Evolutionary conservation across 257 asterid species (phyloP), one percentile per base, ranked within the genome.

Genomic region (Fraxinus quadrangulata): DNA sequence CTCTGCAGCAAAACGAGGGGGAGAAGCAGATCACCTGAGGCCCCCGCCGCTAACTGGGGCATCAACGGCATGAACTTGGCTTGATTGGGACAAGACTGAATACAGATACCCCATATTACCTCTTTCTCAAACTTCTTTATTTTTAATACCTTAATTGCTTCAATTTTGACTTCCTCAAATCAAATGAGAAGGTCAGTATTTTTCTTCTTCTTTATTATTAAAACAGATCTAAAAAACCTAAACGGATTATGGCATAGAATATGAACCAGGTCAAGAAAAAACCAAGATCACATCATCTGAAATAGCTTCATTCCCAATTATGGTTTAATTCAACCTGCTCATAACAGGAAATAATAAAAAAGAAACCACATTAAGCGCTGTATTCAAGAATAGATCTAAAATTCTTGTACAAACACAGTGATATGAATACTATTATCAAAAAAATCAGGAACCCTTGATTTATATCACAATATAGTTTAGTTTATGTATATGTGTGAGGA

Each of bases 31-130:
- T 83, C 81, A 93, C 98, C 99, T 95, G 51, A 90, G 92, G 71
- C 99, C 99, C 28, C 99, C 96, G 67, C 99, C 99, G 82, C 97
- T 95, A 74, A 91, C 99, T 0, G 97, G 97, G 10, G 96, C 96
- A 65, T 89, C 93, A 72, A 89, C 96, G 26, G 86, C 92, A 75
- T 80, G 91, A 72, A 78, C 77, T 82, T 91, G 92, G 88, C 89
- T 90, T 21, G 96, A 82, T 34, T 94, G 87, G 7, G 97, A 89
- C 83, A 95, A 81, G 47, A 87, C 96, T 10, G 97, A 91, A 87
- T 91, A 91, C 79, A 95, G 85, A 86, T 92, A 91, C 81, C 97
- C 99, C 99, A 95, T 92, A 79, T 65, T 70, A 83, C 61, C 75
- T 78, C 81, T 74, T 79, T 37, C 17, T 67, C 73, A 72, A 21